Conservation (phyloP, 2,329 filamentous ascomycete genomes). For the Fusarium chlamydosporum region DNA sequence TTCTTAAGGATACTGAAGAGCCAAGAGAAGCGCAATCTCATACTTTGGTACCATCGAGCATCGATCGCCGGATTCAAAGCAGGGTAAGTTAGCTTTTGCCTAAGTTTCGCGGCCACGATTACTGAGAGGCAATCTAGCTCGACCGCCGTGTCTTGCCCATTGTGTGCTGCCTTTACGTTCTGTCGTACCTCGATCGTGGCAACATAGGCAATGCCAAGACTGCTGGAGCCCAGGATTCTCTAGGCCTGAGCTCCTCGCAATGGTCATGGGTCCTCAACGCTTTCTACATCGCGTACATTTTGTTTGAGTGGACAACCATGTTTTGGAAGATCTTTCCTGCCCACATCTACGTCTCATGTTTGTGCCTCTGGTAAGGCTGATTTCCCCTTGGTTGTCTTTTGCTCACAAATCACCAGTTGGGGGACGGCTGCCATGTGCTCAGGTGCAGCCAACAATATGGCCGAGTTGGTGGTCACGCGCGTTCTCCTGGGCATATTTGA, state of each 20-base stretch:
- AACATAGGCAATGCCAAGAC: conserved; percentile 47
- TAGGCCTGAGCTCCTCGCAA: conserved; percentile 20
- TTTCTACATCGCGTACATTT: conserved; percentile 40
- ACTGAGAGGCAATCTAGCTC: not conserved
- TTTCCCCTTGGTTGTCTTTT: fast-evolving
- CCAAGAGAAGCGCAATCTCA: no score
- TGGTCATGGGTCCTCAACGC: conserved; percentile 46
- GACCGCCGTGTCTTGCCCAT: conserved; percentile 37
- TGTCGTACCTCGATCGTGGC: conserved; percentile 42
- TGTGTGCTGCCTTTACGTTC: conserved; percentile 42
- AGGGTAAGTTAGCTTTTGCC: not conserved
- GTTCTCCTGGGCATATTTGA: conserved; percentile 35
- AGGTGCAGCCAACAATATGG: conserved; percentile 23
- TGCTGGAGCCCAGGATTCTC: conserved; percentile 31
- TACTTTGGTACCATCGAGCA: not conserved
- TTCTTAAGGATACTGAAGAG: not conserved
- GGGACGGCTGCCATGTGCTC: conserved; percentile 41
- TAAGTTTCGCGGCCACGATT: fast-evolving
- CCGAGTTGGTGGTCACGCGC: conserved; percentile 19
- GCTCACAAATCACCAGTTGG: conserved; percentile 9
- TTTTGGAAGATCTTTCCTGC: conserved; percentile 44
- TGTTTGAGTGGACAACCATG: conserved; percentile 44
- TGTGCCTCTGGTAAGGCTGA: conserved; percentile 31
- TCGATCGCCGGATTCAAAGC: conserved; percentile 2
- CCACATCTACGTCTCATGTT: conserved; percentile 23